These are phyloP conservation scores for Penicillium riverlandense DNA, from an alignment of 495 filamentous ascomycete genomes.

Conservation along the genomic window DNA sequence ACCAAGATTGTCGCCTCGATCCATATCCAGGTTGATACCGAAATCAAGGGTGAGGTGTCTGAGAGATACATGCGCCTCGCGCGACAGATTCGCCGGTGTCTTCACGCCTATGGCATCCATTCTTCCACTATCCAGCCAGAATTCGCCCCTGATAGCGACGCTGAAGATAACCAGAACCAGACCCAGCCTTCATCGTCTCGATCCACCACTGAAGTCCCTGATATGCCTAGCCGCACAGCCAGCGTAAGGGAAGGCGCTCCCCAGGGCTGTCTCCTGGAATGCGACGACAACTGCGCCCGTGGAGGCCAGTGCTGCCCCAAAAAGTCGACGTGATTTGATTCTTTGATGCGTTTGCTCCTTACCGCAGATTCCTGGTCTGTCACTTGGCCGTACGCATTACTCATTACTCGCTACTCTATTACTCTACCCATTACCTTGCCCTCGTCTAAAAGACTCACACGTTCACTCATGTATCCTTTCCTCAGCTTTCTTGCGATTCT, in stretches of 20 bases:
- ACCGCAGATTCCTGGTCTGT: no score
- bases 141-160: constrained; percentile 58
- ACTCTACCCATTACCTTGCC: no score
- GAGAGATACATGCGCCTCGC: constrained; percentile 87
- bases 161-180: constrained; percentile 39
- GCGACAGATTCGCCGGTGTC: constrained; percentile 66
- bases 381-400: no score
- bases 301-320: constrained; percentile 65
- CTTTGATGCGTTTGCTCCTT: no score
- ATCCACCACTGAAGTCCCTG: constrained; percentile 16
- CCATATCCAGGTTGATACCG: constrained; percentile 80
- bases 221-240: constrained; percentile 34
- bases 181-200: constrained; percentile 16
- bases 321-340: constrained; percentile 27
- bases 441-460: no score
- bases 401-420: no score
- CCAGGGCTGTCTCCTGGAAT: constrained; percentile 72
- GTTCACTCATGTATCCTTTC: no score
- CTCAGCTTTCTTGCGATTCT: no score
- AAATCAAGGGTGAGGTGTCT: constrained; percentile 62
- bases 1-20: constrained; percentile 86
- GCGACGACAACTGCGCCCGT: constrained; percentile 70
- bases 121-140: constrained; percentile 96
- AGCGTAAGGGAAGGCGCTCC: constrained; percentile 46
- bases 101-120: constrained; percentile 98